A percentile compares a stretch with the other conserved stretches of the same genome.
Evolutionary conservation across 169 alveolate species (phyloP).

Genomic region (Plasmodium cynomolgi): DNA sequence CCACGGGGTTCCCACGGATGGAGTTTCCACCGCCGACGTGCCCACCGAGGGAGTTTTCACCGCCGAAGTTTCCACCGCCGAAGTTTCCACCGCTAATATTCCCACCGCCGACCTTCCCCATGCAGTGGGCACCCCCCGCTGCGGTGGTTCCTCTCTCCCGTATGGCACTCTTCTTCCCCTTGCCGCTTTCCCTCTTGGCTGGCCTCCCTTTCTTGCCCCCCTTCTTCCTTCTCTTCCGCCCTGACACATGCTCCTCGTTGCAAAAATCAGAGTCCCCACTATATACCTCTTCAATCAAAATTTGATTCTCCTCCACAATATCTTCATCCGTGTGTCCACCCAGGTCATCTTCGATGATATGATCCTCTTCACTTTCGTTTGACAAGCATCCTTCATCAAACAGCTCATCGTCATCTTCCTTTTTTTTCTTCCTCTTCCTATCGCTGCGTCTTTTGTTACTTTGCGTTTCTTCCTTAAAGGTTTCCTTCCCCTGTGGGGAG

Average conservation of each 20-base stretch:
- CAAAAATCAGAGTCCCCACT: conserved; percentile 48
- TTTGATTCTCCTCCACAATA: conserved; percentile 67
- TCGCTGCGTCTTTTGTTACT: neutral
- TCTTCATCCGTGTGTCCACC: conserved; percentile 45
- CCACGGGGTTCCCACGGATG: neutral
- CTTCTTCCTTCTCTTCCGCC: conserved; percentile 28
- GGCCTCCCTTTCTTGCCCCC: neutral
- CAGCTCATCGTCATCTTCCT: conserved; percentile 46
- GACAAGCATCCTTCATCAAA: conserved; percentile 13
- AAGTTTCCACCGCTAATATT: neutral
- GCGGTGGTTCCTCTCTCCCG: neutral
- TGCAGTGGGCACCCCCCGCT: neutral
- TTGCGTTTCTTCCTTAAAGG: neutral
- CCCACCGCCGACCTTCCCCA: neutral
- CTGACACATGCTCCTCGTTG: conserved; percentile 4
- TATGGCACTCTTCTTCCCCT: neutral
- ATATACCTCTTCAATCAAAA: conserved; percentile 38
- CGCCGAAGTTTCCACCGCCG: neutral
- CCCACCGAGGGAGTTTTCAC: neutral
- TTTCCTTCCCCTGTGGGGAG: neutral
- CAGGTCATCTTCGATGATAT: neutral
- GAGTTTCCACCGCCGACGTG: neutral
- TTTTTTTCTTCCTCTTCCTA: conserved; percentile 11
- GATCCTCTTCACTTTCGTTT: conserved; percentile 29
- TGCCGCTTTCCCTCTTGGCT: neutral